These are phyloP conservation scores for Populus nigra DNA, from an alignment of 345 rosid genomes.

Conservation along the genomic window DNA sequence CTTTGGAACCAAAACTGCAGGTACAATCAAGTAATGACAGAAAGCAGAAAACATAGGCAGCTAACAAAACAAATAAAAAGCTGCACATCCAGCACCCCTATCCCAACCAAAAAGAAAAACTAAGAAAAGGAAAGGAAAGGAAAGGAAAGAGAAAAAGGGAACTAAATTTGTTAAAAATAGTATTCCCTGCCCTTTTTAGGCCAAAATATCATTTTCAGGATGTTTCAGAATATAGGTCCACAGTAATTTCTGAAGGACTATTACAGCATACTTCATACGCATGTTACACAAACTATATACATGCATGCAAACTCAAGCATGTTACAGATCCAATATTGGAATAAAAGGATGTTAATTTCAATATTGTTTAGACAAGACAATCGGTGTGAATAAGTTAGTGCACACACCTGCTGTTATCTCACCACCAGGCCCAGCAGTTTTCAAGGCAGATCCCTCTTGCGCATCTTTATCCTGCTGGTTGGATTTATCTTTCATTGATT, in stretches of 20 bases:
- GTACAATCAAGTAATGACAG: background rate
- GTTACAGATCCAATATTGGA: background rate
- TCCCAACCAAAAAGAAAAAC: background rate
- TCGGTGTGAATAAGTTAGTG: background rate
- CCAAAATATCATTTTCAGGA: background rate
- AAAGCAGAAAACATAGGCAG: background rate
- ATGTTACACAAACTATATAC: background rate
- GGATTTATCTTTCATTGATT: slow-evolving; percentile 77
- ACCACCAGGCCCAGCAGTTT: slow-evolving; percentile 89
- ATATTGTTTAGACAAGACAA: background rate
- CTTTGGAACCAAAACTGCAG: background rate
- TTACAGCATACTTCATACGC: background rate
- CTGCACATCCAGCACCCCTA: background rate
- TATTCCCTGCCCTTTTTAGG: background rate
- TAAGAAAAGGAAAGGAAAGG: background rate
- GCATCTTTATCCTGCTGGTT: slow-evolving; percentile 66
- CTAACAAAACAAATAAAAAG: background rate
- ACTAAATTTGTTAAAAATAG: background rate
- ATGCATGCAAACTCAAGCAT: background rate
- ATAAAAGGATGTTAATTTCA: background rate
- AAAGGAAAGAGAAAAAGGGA: no score
- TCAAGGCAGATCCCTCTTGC: slow-evolving; percentile 73
- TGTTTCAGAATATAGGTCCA: background rate
- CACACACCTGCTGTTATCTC: slow-evolving; percentile 92
- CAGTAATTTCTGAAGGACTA: background rate